phyloP scores from a whole-genome alignment of 2,329 filamentous ascomycete species.

The Calonectria henricotiae region DNA sequence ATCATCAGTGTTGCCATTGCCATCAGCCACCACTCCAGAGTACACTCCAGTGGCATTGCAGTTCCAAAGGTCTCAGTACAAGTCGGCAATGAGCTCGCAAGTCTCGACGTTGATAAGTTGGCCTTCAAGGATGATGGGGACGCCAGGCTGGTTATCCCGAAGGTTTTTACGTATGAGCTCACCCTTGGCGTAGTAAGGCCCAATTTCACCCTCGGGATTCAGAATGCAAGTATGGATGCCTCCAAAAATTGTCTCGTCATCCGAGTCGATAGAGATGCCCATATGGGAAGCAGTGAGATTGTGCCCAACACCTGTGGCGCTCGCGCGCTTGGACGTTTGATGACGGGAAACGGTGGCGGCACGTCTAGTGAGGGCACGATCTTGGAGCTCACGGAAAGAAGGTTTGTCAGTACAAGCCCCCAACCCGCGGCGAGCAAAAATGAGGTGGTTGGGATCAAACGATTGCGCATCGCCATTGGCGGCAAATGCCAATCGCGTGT shows the following conservation, averaged over 20 bases:
- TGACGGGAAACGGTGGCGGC: conserved; percentile 4
- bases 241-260: conserved; percentile 2
- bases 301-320: conserved; percentile 14
- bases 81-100: conserved; percentile 59
- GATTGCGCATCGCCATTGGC: not conserved
- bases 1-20: conserved; percentile 56
- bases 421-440: conserved; percentile 9
- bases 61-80: conserved; percentile 64
- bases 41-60: conserved; percentile 66
- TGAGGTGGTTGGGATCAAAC: not conserved
- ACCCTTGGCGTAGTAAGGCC: conserved; percentile 18
- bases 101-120: conserved; percentile 63
- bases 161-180: conserved; percentile 4
- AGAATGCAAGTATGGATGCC: conserved; percentile 14
- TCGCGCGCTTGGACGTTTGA: conserved; percentile 7
- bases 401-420: conserved; percentile 5
- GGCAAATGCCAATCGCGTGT: not conserved
- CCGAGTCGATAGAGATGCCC: conserved; percentile 1
- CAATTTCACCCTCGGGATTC: conserved; percentile 17
- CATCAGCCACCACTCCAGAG: conserved; percentile 58
- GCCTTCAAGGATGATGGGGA: conserved; percentile 56
- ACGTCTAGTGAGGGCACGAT: not conserved
- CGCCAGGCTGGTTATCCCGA: not conserved
- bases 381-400: conserved; percentile 4
- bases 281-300: not conserved